Evolutionary conservation across 2,329 filamentous ascomycete species (phyloP).

Genomic region (Neonectria punicea): DNA sequence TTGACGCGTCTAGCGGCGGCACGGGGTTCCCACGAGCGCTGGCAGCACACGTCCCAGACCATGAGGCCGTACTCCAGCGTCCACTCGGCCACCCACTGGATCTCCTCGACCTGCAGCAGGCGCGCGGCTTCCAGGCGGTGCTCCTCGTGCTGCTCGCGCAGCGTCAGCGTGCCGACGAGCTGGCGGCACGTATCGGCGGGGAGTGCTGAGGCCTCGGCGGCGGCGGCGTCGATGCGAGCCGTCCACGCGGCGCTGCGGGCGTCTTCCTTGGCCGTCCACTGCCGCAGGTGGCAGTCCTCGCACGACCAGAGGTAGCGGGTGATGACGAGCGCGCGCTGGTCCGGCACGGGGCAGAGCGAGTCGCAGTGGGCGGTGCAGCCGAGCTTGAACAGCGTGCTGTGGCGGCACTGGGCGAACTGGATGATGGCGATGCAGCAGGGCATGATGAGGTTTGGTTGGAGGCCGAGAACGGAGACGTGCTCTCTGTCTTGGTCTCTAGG

Average conservation of each 20-base stretch:
- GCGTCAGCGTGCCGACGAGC: conserved; percentile 13
- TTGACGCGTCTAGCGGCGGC: conserved; percentile 24
- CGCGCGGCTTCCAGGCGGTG: conserved; percentile 14
- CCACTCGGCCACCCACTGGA: conserved; percentile 43
- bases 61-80: conserved; percentile 41
- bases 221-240: neutral
- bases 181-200: neutral
- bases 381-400: conserved; percentile 42
- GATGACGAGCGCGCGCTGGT: conserved; percentile 35
- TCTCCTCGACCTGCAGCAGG: conserved; percentile 36
- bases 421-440: conserved; percentile 45
- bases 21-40: neutral
- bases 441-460: conserved; percentile 31
- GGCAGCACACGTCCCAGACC: conserved; percentile 33
- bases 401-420: conserved; percentile 39
- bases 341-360: conserved; percentile 31
- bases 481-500: neutral
- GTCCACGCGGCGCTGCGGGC: conserved; percentile 24
- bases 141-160: conserved; percentile 23
- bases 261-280: conserved; percentile 18
- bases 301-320: conserved; percentile 44
- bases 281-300: conserved; percentile 38
- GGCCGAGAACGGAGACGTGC: neutral
- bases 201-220: neutral
- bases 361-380: conserved; percentile 43